Evolutionary conservation across 371 early-diverging fungal species (phyloP), one percentile per base, ranked within the genome.

Genomic region (Furculomyces boomerangus): DNA sequence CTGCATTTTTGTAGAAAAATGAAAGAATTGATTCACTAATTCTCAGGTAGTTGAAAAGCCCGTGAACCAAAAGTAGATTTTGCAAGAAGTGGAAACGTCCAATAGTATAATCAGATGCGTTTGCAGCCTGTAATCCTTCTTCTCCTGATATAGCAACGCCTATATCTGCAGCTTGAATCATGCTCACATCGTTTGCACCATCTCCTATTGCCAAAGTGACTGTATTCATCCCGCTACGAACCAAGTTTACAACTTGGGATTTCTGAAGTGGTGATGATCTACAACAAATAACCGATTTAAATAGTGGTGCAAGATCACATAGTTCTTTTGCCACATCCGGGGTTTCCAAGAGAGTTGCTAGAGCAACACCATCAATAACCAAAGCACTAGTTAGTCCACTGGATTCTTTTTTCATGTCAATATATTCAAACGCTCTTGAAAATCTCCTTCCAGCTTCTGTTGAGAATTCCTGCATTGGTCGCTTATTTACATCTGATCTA

Each of bases 231-330:
- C 72, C 83, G 49, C 82, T 77, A 32, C 86, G 80, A 20, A 99
- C 82, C 50, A 93, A 67, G 51, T 81, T 77, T 1, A 97, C 95
- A 28, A 99, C 97, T 59, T 86, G 70, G 0, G 97, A 95, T 72
- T 99, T 99, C 65, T 98, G 96, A 53, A 92, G 65, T 1, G 99
- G 99, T 24, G 84, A 82, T 0, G 90, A 90, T 44, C 99, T 83
- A 60, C 96, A 97, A 65, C 93, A 92, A 0, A 95, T 76, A 0
- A 97, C 95, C 16, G 92, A 84, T 54, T 80, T 77, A 63, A 90
- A 94, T 22, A 78, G 66, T 44, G 84, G 78, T 16, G 87, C 88
- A 20, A 94, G 71, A 39, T 77, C 75, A 18, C 93, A 71, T 16
- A 97, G 59, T 50, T 76, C 62, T 20, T 66, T 57, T 37, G 77